Conservation (phyloP, 2,329 filamentous ascomycete genomes). For the Epichloe sibirici region DNA sequence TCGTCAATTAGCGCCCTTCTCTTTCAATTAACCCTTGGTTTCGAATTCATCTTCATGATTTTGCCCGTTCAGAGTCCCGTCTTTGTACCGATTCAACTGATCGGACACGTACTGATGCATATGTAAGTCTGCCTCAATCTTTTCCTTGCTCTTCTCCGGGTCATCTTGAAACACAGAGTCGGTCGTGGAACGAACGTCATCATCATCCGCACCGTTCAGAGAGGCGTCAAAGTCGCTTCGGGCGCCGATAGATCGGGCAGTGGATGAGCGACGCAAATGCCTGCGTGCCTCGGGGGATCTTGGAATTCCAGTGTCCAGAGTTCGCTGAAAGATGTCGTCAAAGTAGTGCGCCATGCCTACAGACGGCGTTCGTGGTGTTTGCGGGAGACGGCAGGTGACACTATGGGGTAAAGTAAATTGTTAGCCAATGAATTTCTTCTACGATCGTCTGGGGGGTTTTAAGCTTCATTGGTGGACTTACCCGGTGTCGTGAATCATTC, state of each 20-base stretch:
- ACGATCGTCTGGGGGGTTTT: not conserved
- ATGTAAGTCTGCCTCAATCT: conserved; percentile 51
- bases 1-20: not conserved
- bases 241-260: conserved; percentile 69
- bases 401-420: conserved; percentile 27
- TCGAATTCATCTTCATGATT: conserved; percentile 35
- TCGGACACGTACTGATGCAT: conserved; percentile 73
- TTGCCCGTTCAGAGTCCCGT: conserved; percentile 14
- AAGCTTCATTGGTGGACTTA: conserved; percentile 33
- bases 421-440: not conserved
- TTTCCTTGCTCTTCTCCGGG: conserved; percentile 33
- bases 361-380: conserved; percentile 81
- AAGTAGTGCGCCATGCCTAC: conserved; percentile 87
- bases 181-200: conserved; percentile 21
- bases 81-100: conserved; percentile 59
- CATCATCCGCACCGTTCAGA: conserved; percentile 34
- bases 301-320: conserved; percentile 22
- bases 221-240: conserved; percentile 63
- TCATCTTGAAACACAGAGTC: conserved; percentile 23
- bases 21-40: conserved; percentile 20
- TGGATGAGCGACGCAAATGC: conserved; percentile 64
- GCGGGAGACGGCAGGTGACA: conserved; percentile 78
- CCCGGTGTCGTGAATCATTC: conserved; percentile 97
- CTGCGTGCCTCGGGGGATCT: conserved; percentile 28
- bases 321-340: conserved; percentile 66